phyloP scores from a whole-genome alignment of 2,329 filamentous ascomycete genomes.

The Phialophora verrucosa region DNA sequence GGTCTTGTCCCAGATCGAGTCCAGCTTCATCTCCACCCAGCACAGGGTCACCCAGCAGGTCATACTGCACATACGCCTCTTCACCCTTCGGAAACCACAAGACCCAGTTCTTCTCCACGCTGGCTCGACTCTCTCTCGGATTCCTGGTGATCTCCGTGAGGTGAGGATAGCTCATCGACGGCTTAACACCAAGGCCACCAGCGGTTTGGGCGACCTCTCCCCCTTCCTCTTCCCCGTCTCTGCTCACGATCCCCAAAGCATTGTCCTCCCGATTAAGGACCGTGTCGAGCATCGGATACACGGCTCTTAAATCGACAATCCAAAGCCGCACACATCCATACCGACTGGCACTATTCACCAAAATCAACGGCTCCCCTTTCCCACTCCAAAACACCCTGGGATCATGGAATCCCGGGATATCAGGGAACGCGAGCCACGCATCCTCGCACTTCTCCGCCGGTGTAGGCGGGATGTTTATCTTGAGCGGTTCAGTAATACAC shows the following conservation, averaged over 20 bases:
- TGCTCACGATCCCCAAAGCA: background rate
- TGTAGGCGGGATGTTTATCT: conserved; percentile 48
- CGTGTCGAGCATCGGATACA: conserved; percentile 28
- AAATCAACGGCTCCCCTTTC: conserved; percentile 48
- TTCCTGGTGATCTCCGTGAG: conserved; percentile 50
- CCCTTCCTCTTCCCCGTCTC: conserved; percentile 2
- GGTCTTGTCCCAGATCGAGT: background rate
- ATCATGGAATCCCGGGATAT: conserved; percentile 52
- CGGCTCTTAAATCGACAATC: conserved; percentile 43
- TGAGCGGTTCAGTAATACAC: conserved; percentile 43
- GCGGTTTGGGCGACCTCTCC: background rate
- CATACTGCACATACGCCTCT: conserved; percentile 48
- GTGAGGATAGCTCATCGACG: conserved; percentile 40
- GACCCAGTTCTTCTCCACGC: conserved; percentile 52
- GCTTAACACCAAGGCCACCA: conserved; percentile 12
- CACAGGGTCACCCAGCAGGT: conserved; percentile 40
- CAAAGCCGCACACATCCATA: conserved; percentile 46
- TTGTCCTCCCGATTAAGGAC: conserved; percentile 7
- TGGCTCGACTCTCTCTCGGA: conserved; percentile 42
- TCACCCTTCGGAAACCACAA: conserved; percentile 44
- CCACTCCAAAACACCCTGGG: conserved; percentile 50
- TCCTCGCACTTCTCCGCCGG: conserved; percentile 46
- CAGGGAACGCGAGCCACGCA: conserved; percentile 43
- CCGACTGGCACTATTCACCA: conserved; percentile 45
- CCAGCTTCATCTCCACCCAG: conserved; percentile 6